Base-by-base conservation (phyloP, 2,329 filamentous ascomycete genomes). In the Ceratocystis huliohia region DNA sequence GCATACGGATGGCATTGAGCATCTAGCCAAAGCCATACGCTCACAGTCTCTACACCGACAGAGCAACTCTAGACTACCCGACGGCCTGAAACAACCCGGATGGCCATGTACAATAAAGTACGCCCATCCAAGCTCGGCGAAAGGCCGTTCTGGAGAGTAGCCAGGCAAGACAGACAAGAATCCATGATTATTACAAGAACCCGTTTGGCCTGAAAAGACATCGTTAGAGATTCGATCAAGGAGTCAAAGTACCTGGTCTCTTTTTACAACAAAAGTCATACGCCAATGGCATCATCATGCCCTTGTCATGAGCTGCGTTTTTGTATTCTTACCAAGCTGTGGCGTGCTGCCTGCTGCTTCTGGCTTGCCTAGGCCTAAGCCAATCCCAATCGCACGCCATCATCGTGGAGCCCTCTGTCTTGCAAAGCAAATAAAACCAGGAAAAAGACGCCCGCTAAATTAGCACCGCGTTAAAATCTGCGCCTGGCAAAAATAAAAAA, bases 381-480 rank as follows among this genome's bases (percentile, higher is more conserved):
- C 56, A 59, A 37, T 59, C 56, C 56, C 17, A 37, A 37, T 59
- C 56, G 56, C 56, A 59, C 56, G 56, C 56, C 56, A 59, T 59
- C 56, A 37, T 59, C 56, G 56, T 59, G 56, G 56, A 3, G 37
- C 37, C 37, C 37, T 25, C 22, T 53, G n/a, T 57, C 6, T 25
- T 33, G 22, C 22, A 25, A 33, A 30, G 7, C 53, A 50, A 50
- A 50, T 7, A 22, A 50, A 46, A 22, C 7, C 7, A 50, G 17
- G 22, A 57, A 57, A 57, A 57, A 33, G 13, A 59, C 56, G 37
- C 56, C 56, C 28, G 56, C 56, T 59, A 59, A 37, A 59, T 59
- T 59, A 59, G 56, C 28, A 22, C 56, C 1, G 28, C 8, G 17
- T 33, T 59, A 30, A 37, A 37, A 5, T 28, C 20, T 37, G 56